A percentile compares a stretch with the other conserved stretches of the same genome.
These are phyloP conservation scores for Castanopsis chinensis DNA, from an alignment of 306 rosid genomes.

Conservation along the genomic window DNA sequence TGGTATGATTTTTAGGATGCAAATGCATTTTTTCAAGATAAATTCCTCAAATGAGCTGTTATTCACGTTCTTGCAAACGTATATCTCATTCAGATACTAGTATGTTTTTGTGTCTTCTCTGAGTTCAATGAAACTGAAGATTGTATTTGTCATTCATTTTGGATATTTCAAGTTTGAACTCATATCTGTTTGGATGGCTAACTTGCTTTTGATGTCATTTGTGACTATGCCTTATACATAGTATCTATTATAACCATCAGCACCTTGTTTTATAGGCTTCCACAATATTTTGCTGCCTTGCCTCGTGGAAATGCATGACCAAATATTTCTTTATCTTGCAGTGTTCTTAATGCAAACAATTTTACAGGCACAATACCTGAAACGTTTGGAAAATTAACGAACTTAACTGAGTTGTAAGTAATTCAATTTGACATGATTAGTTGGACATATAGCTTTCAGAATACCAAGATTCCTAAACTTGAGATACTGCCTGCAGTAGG, in stretches of 20 bases:
- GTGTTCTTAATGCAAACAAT: conserved; percentile 54
- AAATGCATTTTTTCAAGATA: not conserved
- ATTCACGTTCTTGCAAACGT: not conserved
- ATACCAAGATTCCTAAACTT: conserved; percentile 12
- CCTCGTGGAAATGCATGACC: not conserved
- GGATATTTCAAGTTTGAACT: not conserved
- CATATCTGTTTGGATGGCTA: not conserved
- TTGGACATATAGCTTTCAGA: not conserved
- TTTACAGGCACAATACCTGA: conserved; percentile 66
- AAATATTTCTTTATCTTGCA: conserved; percentile 26
- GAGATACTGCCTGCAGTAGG: conserved; percentile 48
- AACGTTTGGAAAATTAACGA: conserved; percentile 49
- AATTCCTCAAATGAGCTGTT: not conserved
- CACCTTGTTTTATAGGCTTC: not conserved
- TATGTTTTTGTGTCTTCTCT: not conserved
- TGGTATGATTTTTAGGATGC: not conserved
- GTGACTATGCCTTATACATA: not conserved
- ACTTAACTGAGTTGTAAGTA: conserved; percentile 60
- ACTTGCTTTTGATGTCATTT: not conserved
- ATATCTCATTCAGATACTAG: not conserved
- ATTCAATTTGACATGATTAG: not conserved
- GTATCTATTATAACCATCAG: not conserved
- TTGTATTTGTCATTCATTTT: not conserved
- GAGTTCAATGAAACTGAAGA: not conserved
- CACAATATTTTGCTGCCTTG: not conserved